These are phyloP conservation scores for Forsythia viridissima DNA, from an alignment of 257 asterid species.

Conservation along the genomic window DNA sequence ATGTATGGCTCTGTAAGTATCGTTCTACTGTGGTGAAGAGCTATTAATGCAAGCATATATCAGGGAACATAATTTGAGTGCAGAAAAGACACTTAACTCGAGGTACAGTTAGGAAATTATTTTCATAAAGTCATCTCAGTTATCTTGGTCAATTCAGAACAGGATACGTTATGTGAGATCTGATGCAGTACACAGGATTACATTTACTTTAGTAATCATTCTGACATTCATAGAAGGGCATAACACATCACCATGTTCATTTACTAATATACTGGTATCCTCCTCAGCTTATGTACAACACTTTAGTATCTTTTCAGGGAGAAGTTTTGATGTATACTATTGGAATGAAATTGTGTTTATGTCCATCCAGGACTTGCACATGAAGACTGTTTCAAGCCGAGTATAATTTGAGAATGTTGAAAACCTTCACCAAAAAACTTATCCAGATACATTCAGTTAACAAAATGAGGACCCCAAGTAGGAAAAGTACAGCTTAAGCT, in stretches of 20 bases:
- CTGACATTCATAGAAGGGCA: conserved; percentile 1
- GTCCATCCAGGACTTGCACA: neutral
- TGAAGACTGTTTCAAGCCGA: neutral
- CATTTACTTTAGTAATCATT: neutral
- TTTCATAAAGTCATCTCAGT: neutral
- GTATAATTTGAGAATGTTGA: neutral
- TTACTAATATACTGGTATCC: neutral
- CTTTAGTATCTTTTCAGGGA: neutral
- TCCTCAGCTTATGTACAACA: neutral
- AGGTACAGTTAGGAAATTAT: neutral
- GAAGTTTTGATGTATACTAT: neutral
- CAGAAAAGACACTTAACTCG: neutral
- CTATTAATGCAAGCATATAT: neutral
- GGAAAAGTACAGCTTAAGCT: neutral
- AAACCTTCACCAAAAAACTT: neutral
- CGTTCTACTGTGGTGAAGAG: conserved; percentile 6
- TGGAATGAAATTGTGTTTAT: neutral
- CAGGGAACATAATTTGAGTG: neutral
- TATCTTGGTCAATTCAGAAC: neutral
- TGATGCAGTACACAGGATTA: neutral
- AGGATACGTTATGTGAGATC: neutral
- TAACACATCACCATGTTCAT: neutral
- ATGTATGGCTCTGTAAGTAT: conserved; percentile 3
- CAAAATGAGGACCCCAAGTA: neutral
- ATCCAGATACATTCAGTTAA: neutral